phyloP scores from a whole-genome alignment of 306 rosid species.

The Fragaria ananassa region DNA sequence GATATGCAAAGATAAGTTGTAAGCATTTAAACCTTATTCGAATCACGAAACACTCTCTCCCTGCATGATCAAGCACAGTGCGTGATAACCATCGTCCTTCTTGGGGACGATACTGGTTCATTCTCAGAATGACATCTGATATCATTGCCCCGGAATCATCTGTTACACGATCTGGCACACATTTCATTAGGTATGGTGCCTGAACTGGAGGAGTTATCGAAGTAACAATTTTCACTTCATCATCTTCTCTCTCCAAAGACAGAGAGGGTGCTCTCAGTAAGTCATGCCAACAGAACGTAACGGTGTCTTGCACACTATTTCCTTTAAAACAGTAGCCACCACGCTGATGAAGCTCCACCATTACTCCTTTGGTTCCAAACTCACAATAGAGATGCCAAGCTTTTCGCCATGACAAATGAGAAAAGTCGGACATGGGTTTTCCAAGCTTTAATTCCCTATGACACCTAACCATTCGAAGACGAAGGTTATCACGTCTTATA shows the following conservation, averaged over 20 bases:
- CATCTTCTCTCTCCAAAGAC: slow-evolving; percentile 55
- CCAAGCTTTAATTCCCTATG: slow-evolving; percentile 74
- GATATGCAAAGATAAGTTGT: not conserved
- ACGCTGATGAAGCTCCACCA: slow-evolving; percentile 42
- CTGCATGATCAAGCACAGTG: slow-evolving; percentile 90
- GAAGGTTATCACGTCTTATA: slow-evolving; percentile 38
- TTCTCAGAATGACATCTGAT: slow-evolving; percentile 72
- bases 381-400: slow-evolving; percentile 90
- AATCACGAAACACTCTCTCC: slow-evolving; percentile 89
- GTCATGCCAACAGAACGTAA: slow-evolving; percentile 70
- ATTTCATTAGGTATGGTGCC: slow-evolving; percentile 81
- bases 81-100: slow-evolving; percentile 97
- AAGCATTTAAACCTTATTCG: slow-evolving; percentile 57
- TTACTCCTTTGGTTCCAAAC: slow-evolving; percentile 83
- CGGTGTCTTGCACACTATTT: slow-evolving; percentile 39
- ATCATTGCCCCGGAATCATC: slow-evolving; percentile 91
- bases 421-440: slow-evolving; percentile 46
- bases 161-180: slow-evolving; percentile 84
- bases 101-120: slow-evolving; percentile 86
- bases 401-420: slow-evolving; percentile 57
- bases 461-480: slow-evolving; percentile 63
- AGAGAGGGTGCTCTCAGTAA: slow-evolving; percentile 69
- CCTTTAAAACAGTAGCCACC: slow-evolving; percentile 65
- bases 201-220: slow-evolving; percentile 93
- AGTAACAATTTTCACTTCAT: slow-evolving; percentile 42